Conservation (phyloP, 1,284 basidiomycete genomes). For the Volvariella volvacea region DNA sequence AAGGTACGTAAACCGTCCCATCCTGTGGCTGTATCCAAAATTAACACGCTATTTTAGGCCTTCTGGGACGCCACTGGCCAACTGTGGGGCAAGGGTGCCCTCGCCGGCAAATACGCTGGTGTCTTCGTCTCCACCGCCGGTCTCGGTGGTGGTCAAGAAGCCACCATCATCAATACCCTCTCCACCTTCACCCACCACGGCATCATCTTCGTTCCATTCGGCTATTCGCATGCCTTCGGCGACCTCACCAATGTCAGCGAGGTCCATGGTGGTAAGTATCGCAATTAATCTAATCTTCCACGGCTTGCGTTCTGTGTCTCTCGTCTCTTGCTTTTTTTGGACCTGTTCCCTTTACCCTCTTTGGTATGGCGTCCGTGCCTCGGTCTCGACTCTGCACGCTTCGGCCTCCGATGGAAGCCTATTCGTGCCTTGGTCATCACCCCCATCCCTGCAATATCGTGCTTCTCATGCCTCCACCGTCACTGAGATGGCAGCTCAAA, state of each 20-base stretch:
- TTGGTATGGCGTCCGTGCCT: background rate
- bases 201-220: constrained; percentile 73
- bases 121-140: constrained; percentile 65
- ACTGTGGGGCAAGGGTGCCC: constrained; percentile 67
- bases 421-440: too few relatives aligned
- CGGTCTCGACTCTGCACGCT: background rate
- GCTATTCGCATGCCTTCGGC: constrained; percentile 55
- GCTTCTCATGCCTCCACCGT: too few relatives aligned
- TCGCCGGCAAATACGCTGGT: constrained; percentile 78
- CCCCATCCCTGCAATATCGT: too few relatives aligned
- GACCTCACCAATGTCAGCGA: constrained; percentile 55
- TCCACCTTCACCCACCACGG: constrained; percentile 82
- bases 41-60: constrained; percentile 29
- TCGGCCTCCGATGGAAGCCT: background rate
- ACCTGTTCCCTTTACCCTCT: background rate
- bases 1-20: constrained; percentile 35
- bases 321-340: background rate
- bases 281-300: background rate
- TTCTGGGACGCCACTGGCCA: constrained; percentile 80
- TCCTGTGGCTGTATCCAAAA: background rate
- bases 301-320: too few relatives aligned
- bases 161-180: constrained; percentile 57
- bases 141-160: constrained; percentile 70
- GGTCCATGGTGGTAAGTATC: constrained; percentile 61
- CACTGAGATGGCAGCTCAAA: too few relatives aligned